Conservation (phyloP, 345 rosid genomes). For the Noccaea caerulescens region DNA sequence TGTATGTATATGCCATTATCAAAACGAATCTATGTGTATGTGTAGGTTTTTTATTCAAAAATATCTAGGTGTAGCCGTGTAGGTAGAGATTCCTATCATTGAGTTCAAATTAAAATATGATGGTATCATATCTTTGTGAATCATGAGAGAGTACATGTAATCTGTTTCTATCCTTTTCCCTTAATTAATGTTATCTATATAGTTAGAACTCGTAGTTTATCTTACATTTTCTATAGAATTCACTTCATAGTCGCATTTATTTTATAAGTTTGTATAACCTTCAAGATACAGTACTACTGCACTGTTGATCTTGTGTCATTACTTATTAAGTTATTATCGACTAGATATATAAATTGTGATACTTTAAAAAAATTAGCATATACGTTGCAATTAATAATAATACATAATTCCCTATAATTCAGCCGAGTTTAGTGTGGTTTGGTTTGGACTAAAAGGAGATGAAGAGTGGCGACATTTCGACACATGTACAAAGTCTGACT, state of each 20-base stretch:
- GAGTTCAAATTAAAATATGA: background rate
- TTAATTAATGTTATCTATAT: no score
- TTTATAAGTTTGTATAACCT: background rate
- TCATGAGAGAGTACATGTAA: background rate
- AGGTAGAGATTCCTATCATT: background rate
- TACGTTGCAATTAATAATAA: constrained; percentile 18
- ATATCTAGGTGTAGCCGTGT: no score
- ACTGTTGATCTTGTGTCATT: background rate
- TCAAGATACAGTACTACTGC: background rate
- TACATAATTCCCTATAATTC: constrained; percentile 17
- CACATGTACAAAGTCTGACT: constrained; percentile 40
- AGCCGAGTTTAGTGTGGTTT: constrained; percentile 35
- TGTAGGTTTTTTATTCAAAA: no score
- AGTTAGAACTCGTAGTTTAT: background rate
- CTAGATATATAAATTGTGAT: background rate
- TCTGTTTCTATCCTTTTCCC: background rate
- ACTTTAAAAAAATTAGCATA: background rate
- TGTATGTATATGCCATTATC: no score
- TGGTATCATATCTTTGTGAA: background rate
- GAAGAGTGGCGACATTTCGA: constrained; percentile 31
- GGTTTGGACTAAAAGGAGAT: constrained; percentile 34
- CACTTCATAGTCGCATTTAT: background rate
- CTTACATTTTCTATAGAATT: background rate
- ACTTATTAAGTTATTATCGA: background rate
- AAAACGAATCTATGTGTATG: no score